Percentiles rank a stretch among this genome's conserved stretches.
These are phyloP conservation scores for Apiospora kogelbergensis DNA, from an alignment of 2,329 filamentous ascomycete species.

Conservation along the genomic window DNA sequence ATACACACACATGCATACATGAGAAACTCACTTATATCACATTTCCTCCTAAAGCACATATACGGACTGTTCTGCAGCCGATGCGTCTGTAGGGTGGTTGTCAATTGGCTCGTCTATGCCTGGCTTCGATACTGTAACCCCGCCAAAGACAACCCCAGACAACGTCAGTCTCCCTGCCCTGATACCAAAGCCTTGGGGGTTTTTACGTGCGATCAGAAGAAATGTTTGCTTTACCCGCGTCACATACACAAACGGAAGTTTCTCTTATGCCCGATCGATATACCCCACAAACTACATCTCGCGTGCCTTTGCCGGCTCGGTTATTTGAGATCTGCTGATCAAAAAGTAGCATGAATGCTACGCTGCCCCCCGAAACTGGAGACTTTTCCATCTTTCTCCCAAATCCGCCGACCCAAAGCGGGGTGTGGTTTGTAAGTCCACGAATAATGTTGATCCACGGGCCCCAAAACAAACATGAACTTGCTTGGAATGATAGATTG, in stretches of 20 bases:
- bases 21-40: background rate
- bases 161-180: background rate
- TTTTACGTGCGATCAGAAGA: background rate
- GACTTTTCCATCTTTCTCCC: background rate
- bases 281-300: background rate
- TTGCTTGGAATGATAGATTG: background rate
- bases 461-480: background rate
- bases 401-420: background rate
- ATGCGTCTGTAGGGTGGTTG: background rate
- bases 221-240: background rate
- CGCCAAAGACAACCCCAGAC: background rate
- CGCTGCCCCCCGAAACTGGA: slow-evolving; percentile 4
- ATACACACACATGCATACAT: background rate
- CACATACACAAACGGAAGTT: no score
- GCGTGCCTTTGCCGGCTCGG: background rate
- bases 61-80: background rate
- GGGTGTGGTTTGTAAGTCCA: background rate
- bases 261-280: no score
- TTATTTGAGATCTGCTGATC: slow-evolving; percentile 6
- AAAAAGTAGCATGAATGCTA: background rate
- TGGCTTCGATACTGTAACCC: background rate
- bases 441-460: background rate
- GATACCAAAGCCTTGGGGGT: background rate
- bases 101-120: background rate
- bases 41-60: background rate